These are phyloP conservation scores for Scutellaria barbata DNA, from an alignment of 257 asterid species.

Conservation along the genomic window DNA sequence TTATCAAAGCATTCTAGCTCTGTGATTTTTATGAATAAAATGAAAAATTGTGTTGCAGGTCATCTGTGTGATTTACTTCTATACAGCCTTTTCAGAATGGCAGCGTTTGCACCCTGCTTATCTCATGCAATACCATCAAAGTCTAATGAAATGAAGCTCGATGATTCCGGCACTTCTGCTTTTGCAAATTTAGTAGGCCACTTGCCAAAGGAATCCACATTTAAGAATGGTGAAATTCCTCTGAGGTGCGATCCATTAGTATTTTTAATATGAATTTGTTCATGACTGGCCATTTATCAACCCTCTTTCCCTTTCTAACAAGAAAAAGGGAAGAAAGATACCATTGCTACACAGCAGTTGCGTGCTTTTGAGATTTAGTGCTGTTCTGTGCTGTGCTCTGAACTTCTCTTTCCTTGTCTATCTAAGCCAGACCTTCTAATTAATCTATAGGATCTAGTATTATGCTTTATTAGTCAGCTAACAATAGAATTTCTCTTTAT, in stretches of 20 bases:
- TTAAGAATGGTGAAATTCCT: conserved; percentile 57
- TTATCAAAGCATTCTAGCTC: conserved; percentile 4
- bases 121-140: conserved; percentile 34
- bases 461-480: background rate
- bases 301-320: background rate
- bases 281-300: background rate
- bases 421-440: background rate
- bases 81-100: conserved; percentile 55
- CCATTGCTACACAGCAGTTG: background rate
- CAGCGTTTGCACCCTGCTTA: conserved; percentile 47
- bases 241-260: conserved; percentile 52
- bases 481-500: background rate
- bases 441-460: background rate
- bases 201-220: conserved; percentile 44
- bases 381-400: conserved; percentile 13
- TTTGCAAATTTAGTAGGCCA: conserved; percentile 48
- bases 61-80: conserved; percentile 58
- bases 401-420: background rate
- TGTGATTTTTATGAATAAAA: background rate
- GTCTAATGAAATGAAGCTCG: conserved; percentile 35
- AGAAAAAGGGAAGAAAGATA: background rate
- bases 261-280: conserved; percentile 12
- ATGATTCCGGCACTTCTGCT: conserved; percentile 40
- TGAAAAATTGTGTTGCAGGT: conserved; percentile 46
- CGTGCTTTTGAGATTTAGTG: background rate